These are phyloP conservation scores for Aspergillus fischeri DNA, from an alignment of 2,329 filamentous ascomycete species.

Conservation along the genomic window DNA sequence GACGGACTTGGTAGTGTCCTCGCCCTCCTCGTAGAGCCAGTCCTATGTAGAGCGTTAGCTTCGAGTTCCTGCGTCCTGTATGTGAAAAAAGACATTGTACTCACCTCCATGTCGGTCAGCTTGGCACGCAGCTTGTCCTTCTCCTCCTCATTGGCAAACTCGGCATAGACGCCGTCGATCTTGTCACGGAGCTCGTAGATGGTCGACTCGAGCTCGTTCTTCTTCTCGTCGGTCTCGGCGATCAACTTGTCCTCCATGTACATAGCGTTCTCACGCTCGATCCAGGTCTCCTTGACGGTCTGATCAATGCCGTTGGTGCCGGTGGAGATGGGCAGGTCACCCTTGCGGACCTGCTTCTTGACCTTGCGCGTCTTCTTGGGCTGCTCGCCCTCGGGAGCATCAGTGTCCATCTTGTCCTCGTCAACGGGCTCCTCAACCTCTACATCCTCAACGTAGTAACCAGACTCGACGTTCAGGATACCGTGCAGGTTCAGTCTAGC, in stretches of 20 bases:
- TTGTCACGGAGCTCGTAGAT: slow-evolving; percentile 97
- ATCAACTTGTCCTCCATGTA: slow-evolving; percentile 98
- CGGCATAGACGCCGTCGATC: slow-evolving; percentile 84
- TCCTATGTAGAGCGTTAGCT: slow-evolving; percentile 57
- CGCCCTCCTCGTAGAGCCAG: slow-evolving; percentile 96
- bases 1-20: slow-evolving; percentile 87
- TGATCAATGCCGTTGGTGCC: slow-evolving; percentile 77
- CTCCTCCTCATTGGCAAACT: slow-evolving; percentile 87
- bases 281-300: slow-evolving; percentile 59
- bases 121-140: slow-evolving; percentile 81
- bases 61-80: neutral
- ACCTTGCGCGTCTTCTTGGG: slow-evolving; percentile 90
- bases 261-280: slow-evolving; percentile 86
- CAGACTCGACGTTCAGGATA: slow-evolving; percentile 91
- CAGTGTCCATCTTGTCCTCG: slow-evolving; percentile 71
- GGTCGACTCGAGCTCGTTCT: slow-evolving; percentile 97
- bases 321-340: slow-evolving; percentile 81
- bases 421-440: slow-evolving; percentile 90
- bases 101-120: slow-evolving; percentile 81
- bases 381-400: slow-evolving; percentile 59
- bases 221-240: slow-evolving; percentile 97
- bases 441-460: slow-evolving; percentile 96
- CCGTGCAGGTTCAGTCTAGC: slow-evolving; percentile 94
- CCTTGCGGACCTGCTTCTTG: slow-evolving; percentile 99
- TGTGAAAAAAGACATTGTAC: slow-evolving; percentile 27